A percentile compares a stretch with the other conserved stretches of the same genome.
Conservation (phyloP, 2,329 filamentous ascomycete genomes). For the Cytospora schulzeri region DNA sequence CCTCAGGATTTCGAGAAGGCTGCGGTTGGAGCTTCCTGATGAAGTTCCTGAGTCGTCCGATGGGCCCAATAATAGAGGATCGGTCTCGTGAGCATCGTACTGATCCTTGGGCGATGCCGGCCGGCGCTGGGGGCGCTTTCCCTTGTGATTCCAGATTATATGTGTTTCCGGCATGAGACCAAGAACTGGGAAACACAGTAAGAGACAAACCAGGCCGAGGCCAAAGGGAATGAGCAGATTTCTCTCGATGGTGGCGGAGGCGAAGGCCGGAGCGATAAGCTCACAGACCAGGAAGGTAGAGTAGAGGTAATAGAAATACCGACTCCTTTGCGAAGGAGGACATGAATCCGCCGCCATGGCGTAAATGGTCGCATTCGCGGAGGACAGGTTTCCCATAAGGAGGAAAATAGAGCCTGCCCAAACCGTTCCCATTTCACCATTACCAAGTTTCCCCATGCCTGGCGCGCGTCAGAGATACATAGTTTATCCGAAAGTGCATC, state of each 20-base stretch:
- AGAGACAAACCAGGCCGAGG: constrained; percentile 20
- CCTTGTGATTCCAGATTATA: background rate
- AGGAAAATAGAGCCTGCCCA: constrained; percentile 26
- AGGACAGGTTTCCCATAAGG: constrained; percentile 28
- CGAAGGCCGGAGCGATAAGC: constrained; percentile 25
- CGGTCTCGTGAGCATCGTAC: constrained; percentile 22
- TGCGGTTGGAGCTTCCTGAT: background rate
- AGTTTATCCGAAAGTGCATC: background rate
- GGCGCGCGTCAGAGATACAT: background rate
- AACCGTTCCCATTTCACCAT: constrained; percentile 22
- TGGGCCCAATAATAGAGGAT: constrained; percentile 7
- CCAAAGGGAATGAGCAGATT: constrained; percentile 23
- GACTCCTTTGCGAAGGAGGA: constrained; percentile 24
- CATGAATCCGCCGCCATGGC: constrained; percentile 28
- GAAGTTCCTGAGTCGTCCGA: background rate
- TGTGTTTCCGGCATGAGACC: constrained; percentile 25
- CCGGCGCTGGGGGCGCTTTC: background rate
- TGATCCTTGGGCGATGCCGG: constrained; percentile 20
- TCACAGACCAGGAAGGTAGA: constrained; percentile 28
- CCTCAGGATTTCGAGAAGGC: constrained; percentile 9
- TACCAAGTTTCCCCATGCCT: constrained; percentile 22
- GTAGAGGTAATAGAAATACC: constrained; percentile 29
- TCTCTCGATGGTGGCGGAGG: constrained; percentile 22
- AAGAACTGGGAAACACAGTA: constrained; percentile 22
- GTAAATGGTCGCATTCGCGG: constrained; percentile 27